Base-by-base conservation (phyloP, 2,329 filamentous ascomycete species). In the Ascomycota sp. region DNA sequence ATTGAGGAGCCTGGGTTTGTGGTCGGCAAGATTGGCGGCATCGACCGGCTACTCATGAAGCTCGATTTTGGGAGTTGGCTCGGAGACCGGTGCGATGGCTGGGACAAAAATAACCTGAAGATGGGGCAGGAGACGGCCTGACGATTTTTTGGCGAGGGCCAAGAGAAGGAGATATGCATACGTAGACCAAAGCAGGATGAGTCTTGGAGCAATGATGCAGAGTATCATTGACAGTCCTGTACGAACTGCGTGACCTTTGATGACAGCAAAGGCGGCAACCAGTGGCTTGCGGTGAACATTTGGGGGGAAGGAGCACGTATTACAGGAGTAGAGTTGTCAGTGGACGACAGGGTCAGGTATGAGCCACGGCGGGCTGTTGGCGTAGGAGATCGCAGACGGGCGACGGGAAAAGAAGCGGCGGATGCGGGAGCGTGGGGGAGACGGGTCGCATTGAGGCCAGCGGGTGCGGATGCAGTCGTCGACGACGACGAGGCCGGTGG, bases 1-100 rank as follows among this genome's bases (percentile, higher is more conserved):
- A 40, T 37, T 29, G 47, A 48, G 24, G 43, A 41, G 20, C 40
- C 41, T 31, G 44, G 40, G 36, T 93, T 80, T 47, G 61, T 74
- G 20, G 76, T 81, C 1, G 64, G 69, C 36, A 71, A 76, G 35
- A 68, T 81, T 4, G 80, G 80, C 0, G 79, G 82, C 1, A 70
- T 94, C 27, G 82, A 93, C 54, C 63, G 79, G 34, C 52, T 94
- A 45, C 51, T 94, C 46, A 92, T 93, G 81, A 93, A 93, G 57
- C 56, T 94, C 41, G 83, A 93, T 44, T 70, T 71, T 48, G 67
- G 66, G 13, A 63, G 53, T 31, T 71, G 65, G 66, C 63, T 68
- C 37, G 56, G 48, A 5, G 44, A 48, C 22, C 34, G 40, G 30
- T 42, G 42, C 27, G 41, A 42, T n/a, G 17, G 28, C 3, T 38